Conservation (phyloP, 2,329 filamentous ascomycete species). For the Leptographium flavum region DNA sequence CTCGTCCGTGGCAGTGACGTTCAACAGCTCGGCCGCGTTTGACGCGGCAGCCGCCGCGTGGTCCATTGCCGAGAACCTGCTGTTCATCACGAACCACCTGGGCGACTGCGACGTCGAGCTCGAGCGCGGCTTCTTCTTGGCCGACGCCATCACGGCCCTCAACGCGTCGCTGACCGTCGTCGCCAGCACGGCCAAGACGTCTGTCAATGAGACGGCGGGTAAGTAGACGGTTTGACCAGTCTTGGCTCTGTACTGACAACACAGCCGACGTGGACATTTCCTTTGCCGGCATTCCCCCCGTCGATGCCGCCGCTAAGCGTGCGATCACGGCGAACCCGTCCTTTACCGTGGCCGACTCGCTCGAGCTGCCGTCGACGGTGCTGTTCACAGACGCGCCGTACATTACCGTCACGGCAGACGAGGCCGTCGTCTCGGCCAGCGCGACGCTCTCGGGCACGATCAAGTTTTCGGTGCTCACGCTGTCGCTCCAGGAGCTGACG, state of each 20-base stretch:
- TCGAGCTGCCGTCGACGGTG: constrained; percentile 8
- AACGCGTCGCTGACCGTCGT: constrained; percentile 16
- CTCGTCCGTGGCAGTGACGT: constrained; percentile 14
- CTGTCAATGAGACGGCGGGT: constrained; percentile 21
- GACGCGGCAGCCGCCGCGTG: constrained; percentile 12
- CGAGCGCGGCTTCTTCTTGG: constrained; percentile 25
- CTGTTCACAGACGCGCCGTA: constrained; percentile 14
- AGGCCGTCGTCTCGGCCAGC: constrained; percentile 19
- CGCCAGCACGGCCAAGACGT: constrained; percentile 18
- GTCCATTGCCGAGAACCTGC: constrained; percentile 14
- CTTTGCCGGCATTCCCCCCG: constrained; percentile 2
- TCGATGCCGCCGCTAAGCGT: background rate
- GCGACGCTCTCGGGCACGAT: constrained; percentile 27
- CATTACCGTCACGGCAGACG: constrained; percentile 21
- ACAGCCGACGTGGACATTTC: constrained; percentile 5
- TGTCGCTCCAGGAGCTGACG: constrained; percentile 21
- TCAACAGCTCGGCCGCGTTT: constrained; percentile 16
- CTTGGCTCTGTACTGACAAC: background rate
- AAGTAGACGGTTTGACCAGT: background rate
- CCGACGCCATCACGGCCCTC: constrained; percentile 16
- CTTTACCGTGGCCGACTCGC: constrained; percentile 23
- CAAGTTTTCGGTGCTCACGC: constrained; percentile 23
- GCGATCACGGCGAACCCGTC: constrained; percentile 19
- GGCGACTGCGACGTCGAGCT: constrained; percentile 24
- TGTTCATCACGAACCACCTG: constrained; percentile 27